These are phyloP conservation scores for Monosporozyma unispora DNA, from an alignment of 805 yeast genomes.

Conservation along the genomic window DNA sequence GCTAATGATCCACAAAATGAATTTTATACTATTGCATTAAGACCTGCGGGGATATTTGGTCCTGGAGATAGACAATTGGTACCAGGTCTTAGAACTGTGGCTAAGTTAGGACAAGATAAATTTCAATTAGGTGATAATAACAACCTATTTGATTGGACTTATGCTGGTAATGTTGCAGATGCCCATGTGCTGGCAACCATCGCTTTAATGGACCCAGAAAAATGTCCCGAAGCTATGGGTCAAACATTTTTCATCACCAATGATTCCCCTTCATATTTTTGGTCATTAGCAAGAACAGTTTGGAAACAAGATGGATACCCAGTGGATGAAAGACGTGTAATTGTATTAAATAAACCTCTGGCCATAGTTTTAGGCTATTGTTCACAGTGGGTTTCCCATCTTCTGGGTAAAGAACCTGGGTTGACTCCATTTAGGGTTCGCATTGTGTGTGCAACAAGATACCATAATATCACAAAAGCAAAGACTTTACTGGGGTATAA, in stretches of 20 bases:
- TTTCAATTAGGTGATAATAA: constrained; percentile 93
- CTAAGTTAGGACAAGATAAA: constrained; percentile 75
- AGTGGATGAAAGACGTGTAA: constrained; percentile 58
- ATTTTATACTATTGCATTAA: constrained; percentile 71
- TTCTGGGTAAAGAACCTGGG: constrained; percentile 81
- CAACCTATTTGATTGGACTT: constrained; percentile 92
- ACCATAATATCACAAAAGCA: constrained; percentile 87
- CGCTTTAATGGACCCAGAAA: constrained; percentile 49
- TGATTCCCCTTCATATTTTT: constrained; percentile 89
- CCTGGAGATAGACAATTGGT: constrained; percentile 97
- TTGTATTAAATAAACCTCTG: constrained; percentile 62
- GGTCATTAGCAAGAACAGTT: constrained; percentile 93
- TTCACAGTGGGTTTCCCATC: constrained; percentile 61
- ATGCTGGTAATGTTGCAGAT: constrained; percentile 97
- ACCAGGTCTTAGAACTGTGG: constrained; percentile 82
- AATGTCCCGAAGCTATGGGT: constrained; percentile 54
- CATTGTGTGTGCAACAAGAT: constrained; percentile 86
- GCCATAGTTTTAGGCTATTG: constrained; percentile 77
- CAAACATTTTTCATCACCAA: constrained; percentile 86
- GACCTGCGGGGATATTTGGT: constrained; percentile 98
- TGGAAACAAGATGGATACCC: constrained; percentile 91
- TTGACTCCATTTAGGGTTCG: constrained; percentile 91
- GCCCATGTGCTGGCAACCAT: constrained; percentile 75
- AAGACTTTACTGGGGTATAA: constrained; percentile 64
- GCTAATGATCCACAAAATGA: constrained; percentile 52